These are phyloP conservation scores for Dendrostoma leiphaemia DNA, from an alignment of 2,329 filamentous ascomycete genomes.

Conservation along the genomic window DNA sequence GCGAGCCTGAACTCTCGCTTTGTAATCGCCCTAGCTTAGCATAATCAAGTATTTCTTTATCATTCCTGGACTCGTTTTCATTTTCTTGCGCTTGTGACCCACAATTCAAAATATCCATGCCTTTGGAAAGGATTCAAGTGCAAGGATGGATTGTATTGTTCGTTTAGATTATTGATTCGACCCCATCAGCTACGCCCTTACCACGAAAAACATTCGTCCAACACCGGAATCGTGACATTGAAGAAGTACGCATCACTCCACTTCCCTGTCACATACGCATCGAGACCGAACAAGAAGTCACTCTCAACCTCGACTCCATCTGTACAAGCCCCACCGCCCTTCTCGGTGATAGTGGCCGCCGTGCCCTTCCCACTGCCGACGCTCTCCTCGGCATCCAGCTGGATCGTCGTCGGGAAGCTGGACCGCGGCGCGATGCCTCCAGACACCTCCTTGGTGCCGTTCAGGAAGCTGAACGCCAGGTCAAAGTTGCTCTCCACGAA, in stretches of 20 bases:
- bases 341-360: constrained; percentile 25
- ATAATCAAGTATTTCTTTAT: no score
- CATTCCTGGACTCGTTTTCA: no score
- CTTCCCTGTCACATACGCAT: constrained; percentile 25
- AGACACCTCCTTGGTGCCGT: constrained; percentile 24
- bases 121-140: no score
- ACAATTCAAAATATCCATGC: no score
- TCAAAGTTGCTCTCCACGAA: constrained; percentile 22
- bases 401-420: constrained; percentile 27
- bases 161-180: neutral
- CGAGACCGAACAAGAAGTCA: constrained; percentile 27
- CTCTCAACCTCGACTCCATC: constrained; percentile 25
- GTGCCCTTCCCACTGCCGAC: constrained; percentile 13
- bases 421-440: constrained; percentile 26
- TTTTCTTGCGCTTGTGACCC: no score
- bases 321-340: constrained; percentile 19
- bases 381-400: constrained; percentile 22
- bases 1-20: no score
- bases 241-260: constrained; percentile 26
- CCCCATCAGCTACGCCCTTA: neutral
- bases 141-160: neutral
- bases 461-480: constrained; percentile 25
- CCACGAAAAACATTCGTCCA: constrained; percentile 27
- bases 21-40: no score
- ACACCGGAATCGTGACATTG: constrained; percentile 25